Base-by-base conservation (phyloP, 2,329 filamentous ascomycete species). In the Berkeleyomyces rouxiae region DNA sequence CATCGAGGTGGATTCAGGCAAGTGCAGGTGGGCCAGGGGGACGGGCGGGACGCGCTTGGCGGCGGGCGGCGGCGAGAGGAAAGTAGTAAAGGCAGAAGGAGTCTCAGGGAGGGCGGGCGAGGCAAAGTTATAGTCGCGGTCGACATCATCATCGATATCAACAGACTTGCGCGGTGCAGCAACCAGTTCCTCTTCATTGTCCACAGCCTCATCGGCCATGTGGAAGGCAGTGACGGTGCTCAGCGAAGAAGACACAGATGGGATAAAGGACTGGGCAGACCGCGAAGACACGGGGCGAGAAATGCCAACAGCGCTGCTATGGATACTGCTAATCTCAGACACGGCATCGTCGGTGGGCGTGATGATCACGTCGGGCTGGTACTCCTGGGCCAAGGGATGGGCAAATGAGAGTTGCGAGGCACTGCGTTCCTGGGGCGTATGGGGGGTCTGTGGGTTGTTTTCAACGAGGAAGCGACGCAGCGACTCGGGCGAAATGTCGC, bases 41-140 rank as follows among this genome's bases (percentile, higher is more conserved):
- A 58, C n/a, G 67, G 70, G 66, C 0, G 74, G 72, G 40, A 69
- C 61, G 3, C 69, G 71, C 31, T 77, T 75, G 65, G 74, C 75
- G 51, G 75, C 74, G 0, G 81, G 80, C 0, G 80, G 79, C 7
- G 80, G 80, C 2, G 81, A 82, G 13, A 82, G 71, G 47, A 74
- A 71, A 1, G 78, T 79, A 23, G 73, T 69, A 64, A 74, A 78
- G 1, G 74, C 39, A 69, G 31, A 39, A 23, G 74, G 71, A 2
- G 65, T 73, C 61, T 82, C 79, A 0, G 76, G 76, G 5, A 71
- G 68, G 3, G 77, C 75, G 0, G 78, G 78, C 3, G 75, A 77
- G n/a, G 81, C 81, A 67, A 85, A 84, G 71, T 84, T 84, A 66
- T 83, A 80, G 67, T 84, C 81, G 46, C 44, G 40, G 65, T 84